phyloP scores from a whole-genome alignment of 306 rosid species.

The Quercus gilva region DNA sequence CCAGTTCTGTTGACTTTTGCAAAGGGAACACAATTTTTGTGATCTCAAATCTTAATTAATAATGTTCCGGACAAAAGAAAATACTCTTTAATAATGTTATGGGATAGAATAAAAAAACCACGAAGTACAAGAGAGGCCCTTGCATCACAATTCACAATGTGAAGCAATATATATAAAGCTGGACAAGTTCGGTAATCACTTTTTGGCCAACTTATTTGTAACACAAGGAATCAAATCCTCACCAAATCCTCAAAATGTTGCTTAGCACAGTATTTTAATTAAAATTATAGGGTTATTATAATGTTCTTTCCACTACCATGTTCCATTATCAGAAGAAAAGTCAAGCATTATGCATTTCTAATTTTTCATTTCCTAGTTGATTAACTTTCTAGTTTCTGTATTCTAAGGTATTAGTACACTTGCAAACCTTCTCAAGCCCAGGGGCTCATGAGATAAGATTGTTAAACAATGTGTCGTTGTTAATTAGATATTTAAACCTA shows the following conservation, averaged over 20 bases:
- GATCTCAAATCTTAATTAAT: too few species aligned
- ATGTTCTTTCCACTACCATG: neutral
- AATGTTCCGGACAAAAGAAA: neutral
- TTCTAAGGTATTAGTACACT: neutral
- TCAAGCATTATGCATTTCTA: neutral
- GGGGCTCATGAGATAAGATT: too few species aligned
- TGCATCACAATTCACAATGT: neutral
- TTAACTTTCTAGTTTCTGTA: neutral
- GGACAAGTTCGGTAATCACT: constrained; percentile 13
- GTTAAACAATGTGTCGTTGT: too few species aligned
- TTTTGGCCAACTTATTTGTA: constrained; percentile 5
- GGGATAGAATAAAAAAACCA: neutral
- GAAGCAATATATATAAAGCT: neutral
- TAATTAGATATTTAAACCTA: too few species aligned
- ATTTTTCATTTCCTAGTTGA: neutral
- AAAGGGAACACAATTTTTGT: too few species aligned
- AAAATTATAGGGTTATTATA: neutral
- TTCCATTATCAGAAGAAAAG: neutral
- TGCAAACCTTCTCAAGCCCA: too few species aligned
- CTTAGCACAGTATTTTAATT: neutral
- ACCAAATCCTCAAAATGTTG: constrained; percentile 22
- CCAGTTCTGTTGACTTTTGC: too few species aligned
- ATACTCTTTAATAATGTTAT: neutral
- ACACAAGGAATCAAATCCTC: constrained; percentile 32
- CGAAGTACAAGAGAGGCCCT: neutral